phyloP scores from a whole-genome alignment of 1,139 yeast genomes.

The Saccharomyces hybrid region DNA sequence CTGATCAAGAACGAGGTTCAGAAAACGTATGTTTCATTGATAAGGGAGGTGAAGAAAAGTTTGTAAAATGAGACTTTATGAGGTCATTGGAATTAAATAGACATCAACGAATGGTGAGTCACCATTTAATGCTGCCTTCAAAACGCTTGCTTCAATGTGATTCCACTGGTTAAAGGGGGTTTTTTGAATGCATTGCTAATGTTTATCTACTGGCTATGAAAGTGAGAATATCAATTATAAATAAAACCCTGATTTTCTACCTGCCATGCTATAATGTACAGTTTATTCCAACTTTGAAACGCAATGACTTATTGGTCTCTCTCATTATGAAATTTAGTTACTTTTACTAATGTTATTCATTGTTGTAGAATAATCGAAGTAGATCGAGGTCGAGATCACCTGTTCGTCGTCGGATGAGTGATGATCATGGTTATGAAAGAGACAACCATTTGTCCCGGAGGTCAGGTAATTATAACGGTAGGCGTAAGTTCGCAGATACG shows the following conservation, averaged over 20 bases:
- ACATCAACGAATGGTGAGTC: background rate
- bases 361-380: slow-evolving; percentile 2
- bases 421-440: slow-evolving; percentile 1
- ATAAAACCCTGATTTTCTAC: background rate
- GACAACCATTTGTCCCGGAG: background rate
- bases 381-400: slow-evolving; percentile 9
- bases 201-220: background rate
- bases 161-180: background rate
- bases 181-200: background rate
- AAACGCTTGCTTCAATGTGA: background rate
- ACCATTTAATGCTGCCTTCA: background rate
- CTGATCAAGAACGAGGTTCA: background rate
- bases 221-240: background rate
- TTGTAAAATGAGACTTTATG: background rate
- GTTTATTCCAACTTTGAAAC: background rate
- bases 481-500: slow-evolving; percentile 4
- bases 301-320: background rate
- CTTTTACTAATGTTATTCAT: background rate
- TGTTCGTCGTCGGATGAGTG: slow-evolving; percentile 4
- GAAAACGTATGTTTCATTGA: background rate
- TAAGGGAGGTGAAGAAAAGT: slow-evolving; percentile 6
- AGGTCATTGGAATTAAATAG: background rate
- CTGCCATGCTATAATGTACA: background rate
- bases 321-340: background rate
- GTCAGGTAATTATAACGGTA: background rate